Conservation (phyloP, 345 rosid genomes). For the Camelina neglecta region DNA sequence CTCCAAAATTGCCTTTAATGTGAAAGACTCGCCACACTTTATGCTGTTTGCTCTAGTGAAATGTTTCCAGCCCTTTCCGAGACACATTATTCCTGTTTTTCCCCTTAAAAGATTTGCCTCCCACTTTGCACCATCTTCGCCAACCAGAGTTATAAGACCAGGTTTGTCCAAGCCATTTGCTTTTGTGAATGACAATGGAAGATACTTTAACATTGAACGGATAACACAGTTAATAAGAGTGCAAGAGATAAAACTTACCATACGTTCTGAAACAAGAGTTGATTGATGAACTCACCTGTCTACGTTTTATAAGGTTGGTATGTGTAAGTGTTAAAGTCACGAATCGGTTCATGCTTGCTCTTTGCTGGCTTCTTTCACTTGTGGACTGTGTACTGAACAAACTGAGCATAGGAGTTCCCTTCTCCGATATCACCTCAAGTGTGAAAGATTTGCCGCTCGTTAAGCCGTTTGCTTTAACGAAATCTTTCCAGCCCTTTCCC, state of each 20-base stretch:
- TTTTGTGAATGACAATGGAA: background rate
- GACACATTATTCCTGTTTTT: background rate
- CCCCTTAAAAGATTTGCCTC: background rate
- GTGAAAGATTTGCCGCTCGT: background rate
- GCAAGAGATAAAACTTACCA: background rate
- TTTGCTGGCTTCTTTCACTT: background rate
- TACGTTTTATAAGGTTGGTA: background rate
- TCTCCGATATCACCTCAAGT: background rate
- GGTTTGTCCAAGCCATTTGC: constrained; percentile 4
- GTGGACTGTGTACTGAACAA: background rate
- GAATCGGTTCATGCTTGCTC: background rate
- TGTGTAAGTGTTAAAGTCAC: constrained; percentile 20
- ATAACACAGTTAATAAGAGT: background rate
- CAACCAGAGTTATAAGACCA: background rate
- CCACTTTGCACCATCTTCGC: background rate
- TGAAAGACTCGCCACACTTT: background rate
- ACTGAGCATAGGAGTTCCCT: constrained; percentile 12
- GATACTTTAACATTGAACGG: background rate
- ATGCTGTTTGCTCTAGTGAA: background rate
- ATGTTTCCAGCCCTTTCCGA: background rate
- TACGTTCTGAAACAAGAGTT: background rate
- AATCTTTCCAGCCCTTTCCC: background rate
- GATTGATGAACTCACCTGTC: constrained; percentile 12
- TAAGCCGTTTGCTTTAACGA: constrained; percentile 9
- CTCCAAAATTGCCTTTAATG: background rate